phyloP scores from a whole-genome alignment of 2,329 filamentous ascomycete genomes.

The Lasiodiplodia gonubiensis region DNA sequence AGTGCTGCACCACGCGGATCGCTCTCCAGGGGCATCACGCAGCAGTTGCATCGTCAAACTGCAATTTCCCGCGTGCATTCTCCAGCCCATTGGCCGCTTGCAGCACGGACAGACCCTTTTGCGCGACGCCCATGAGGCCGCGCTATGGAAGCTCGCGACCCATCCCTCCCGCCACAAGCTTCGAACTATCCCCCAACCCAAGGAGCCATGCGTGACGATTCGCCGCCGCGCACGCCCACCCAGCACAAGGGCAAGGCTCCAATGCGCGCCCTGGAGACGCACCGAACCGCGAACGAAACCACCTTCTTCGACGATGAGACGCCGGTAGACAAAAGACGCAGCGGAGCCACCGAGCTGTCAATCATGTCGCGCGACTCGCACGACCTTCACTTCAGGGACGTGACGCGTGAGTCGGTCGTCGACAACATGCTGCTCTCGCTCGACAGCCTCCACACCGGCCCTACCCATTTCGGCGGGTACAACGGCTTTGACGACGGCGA shows the following conservation, averaged over 20 bases:
- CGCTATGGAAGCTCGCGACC: conserved; percentile 28
- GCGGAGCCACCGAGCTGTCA: conserved; percentile 21
- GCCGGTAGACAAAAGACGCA: conserved; percentile 30
- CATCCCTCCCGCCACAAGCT: conserved; percentile 18
- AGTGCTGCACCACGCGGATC: conserved; percentile 20
- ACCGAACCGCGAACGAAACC: neutral
- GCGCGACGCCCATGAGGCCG: conserved; percentile 27
- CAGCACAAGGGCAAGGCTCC: conserved; percentile 23
- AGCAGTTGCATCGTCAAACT: conserved; percentile 20
- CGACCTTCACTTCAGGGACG: conserved; percentile 80
- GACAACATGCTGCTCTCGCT: conserved; percentile 95
- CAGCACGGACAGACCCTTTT: conserved; percentile 24
- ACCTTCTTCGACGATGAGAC: conserved; percentile 31
- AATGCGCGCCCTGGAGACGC: conserved; percentile 25
- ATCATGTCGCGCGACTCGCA: conserved; percentile 68
- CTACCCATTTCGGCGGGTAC: conserved; percentile 37
- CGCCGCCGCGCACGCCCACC: conserved; percentile 27
- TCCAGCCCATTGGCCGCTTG: conserved; percentile 21
- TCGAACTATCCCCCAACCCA: conserved; percentile 14
- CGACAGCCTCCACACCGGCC: conserved; percentile 67
- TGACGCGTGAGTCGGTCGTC: conserved; percentile 87
- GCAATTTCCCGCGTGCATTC: conserved; percentile 27
- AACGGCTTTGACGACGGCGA: conserved; percentile 50
- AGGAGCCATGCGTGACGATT: conserved; percentile 27
- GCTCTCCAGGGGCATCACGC: conserved; percentile 18